Conservation (phyloP, 2,329 filamentous ascomycete genomes). For the Trichoderma guizhouense region DNA sequence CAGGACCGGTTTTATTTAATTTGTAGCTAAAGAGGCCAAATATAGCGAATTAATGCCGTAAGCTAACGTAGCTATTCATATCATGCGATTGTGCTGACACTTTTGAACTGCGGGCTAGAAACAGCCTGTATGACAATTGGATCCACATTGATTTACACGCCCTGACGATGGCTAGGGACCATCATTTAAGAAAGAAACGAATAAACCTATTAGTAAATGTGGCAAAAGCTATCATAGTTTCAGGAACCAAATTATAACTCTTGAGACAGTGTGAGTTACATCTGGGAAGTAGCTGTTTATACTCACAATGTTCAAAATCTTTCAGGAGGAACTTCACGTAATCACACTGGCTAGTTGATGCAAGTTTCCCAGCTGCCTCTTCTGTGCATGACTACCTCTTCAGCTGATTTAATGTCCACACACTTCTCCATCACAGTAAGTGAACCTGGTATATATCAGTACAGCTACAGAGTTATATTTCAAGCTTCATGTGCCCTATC, state of each 20-base stretch:
- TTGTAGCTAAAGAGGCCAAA: not conserved
- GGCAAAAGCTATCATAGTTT: not conserved
- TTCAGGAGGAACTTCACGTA: not conserved
- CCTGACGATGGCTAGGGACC: not conserved
- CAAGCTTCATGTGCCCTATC: not conserved
- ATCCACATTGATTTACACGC: not conserved
- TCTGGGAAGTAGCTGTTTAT: not conserved
- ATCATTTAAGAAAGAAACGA: not conserved
- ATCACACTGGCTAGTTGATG: not conserved
- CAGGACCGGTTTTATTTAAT: not conserved
- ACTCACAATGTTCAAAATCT: not conserved
- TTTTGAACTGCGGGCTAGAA: not conserved
- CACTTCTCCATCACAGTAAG: not conserved
- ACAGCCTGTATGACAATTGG: not conserved
- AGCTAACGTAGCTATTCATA: not conserved
- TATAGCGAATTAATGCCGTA: not conserved
- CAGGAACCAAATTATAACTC: not conserved
- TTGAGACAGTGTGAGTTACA: not conserved
- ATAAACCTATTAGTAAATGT: fast-evolving
- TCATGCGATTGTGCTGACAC: not conserved
- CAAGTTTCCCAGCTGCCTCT: not conserved
- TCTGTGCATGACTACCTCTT: not conserved
- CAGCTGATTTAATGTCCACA: no score
- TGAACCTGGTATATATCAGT: not conserved
- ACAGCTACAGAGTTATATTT: not conserved